phyloP scores from a whole-genome alignment of 768 basidiomycete species.

The Hypholoma sublateritium region DNA sequence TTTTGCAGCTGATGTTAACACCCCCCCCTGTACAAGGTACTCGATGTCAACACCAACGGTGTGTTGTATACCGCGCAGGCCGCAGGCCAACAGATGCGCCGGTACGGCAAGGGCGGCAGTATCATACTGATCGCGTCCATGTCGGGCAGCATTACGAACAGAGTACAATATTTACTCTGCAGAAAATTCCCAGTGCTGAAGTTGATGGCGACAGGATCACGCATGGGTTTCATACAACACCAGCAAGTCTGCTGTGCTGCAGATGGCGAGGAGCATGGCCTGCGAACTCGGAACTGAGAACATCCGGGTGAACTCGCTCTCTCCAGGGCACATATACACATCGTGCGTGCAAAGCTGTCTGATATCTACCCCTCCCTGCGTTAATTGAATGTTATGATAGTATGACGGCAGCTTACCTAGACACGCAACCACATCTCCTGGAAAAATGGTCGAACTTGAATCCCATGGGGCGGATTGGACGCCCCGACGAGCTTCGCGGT shows the following conservation, averaged over 20 bases:
- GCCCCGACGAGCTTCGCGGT: slow-evolving; percentile 72
- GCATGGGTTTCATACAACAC: slow-evolving; percentile 77
- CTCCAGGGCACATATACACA: slow-evolving; percentile 77
- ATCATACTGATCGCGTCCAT: slow-evolving; percentile 69
- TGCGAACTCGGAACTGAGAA: slow-evolving; percentile 67
- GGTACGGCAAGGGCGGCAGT: slow-evolving; percentile 53
- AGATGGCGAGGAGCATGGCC: slow-evolving; percentile 83
- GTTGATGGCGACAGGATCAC: slow-evolving; percentile 48
- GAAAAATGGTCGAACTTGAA: slow-evolving; percentile 70
- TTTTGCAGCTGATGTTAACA: neutral
- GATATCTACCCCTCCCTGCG: neutral
- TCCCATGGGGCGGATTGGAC: slow-evolving; percentile 69
- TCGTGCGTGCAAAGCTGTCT: slow-evolving; percentile 34
- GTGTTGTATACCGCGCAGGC: slow-evolving; percentile 67
- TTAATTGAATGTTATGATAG: slow-evolving; percentile 28
- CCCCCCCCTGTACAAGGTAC: slow-evolving; percentile 39
- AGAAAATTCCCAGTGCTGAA: neutral
- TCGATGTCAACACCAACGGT: slow-evolving; percentile 68
- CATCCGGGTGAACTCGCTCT: slow-evolving; percentile 75
- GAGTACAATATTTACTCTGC: slow-evolving; percentile 34
- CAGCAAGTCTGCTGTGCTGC: slow-evolving; percentile 75
- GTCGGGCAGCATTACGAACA: slow-evolving; percentile 72
- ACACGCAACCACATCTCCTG: slow-evolving; percentile 59
- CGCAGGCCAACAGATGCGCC: slow-evolving; percentile 60
- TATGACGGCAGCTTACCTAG: slow-evolving; percentile 75